These are phyloP conservation scores for Lactarius deliciosus DNA, from an alignment of 768 basidiomycete species.

Conservation along the genomic window DNA sequence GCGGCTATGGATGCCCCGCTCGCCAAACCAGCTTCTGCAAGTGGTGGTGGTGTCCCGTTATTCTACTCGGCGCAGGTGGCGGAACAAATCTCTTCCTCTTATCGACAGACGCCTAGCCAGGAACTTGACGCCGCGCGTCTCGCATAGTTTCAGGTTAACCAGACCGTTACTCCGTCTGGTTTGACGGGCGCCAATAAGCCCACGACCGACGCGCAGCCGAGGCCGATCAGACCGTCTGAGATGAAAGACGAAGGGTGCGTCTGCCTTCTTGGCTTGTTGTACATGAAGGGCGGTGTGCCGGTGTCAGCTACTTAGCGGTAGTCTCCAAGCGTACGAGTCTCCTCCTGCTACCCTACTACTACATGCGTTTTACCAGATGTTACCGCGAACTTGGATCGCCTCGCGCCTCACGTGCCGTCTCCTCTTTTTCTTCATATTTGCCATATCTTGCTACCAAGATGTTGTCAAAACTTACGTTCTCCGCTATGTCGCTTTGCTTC, in stretches of 20 bases:
- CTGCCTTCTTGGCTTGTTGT: constrained; percentile 12
- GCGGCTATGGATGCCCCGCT: constrained; percentile 12
- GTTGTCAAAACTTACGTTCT: no score
- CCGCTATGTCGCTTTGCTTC: no score
- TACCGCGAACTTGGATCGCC: constrained; percentile 23
- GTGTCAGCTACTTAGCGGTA: constrained; percentile 26
- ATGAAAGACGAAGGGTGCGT: constrained; percentile 99
- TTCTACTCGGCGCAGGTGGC: constrained; percentile 66
- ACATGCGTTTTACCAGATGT: constrained; percentile 28
- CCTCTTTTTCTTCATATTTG: not conserved
- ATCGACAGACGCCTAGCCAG: constrained; percentile 64
- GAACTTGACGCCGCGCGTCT: constrained; percentile 35
- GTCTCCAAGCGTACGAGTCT: constrained; percentile 16
- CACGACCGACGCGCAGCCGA: constrained; percentile 27
- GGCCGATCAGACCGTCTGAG: constrained; percentile 78
- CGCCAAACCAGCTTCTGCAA: constrained; percentile 14
- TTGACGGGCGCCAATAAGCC: not conserved
- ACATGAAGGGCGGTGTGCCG: not conserved
- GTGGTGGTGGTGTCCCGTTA: constrained; percentile 33
- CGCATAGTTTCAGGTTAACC: constrained; percentile 13
- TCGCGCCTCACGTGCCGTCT: constrained; percentile 12
- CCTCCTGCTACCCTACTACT: constrained; percentile 10
- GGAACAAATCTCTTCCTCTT: constrained; percentile 60
- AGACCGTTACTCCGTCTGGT: constrained; percentile 8
- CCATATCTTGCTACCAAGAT: constrained; percentile 28